These are phyloP conservation scores for Cercospora canescens DNA, from an alignment of 2,329 filamentous ascomycete genomes.

Conservation along the genomic window DNA sequence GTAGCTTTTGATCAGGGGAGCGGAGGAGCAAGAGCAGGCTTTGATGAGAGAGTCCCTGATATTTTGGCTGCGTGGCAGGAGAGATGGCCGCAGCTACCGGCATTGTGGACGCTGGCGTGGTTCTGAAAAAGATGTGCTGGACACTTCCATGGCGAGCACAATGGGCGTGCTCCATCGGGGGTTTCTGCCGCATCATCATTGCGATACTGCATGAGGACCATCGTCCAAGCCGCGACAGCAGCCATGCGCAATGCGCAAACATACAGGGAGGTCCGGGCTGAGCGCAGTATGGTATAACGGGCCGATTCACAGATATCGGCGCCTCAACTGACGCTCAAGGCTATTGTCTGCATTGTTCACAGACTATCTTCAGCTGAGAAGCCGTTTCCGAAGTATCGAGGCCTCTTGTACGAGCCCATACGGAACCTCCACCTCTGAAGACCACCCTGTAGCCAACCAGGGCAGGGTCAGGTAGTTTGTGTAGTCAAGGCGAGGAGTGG, in stretches of 20 bases:
- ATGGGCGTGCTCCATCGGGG: neutral
- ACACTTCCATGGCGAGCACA: neutral
- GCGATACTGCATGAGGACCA: neutral
- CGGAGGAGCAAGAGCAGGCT: conserved; percentile 68
- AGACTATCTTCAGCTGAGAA: too few species aligned
- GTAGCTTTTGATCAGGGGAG: conserved; percentile 72
- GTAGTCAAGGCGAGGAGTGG: too few species aligned
- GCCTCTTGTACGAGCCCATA: neutral
- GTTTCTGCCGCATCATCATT: neutral
- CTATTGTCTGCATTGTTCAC: neutral
- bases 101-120: conserved; percentile 94
- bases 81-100: conserved; percentile 85
- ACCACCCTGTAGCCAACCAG: too few species aligned
- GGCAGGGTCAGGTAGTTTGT: too few species aligned
- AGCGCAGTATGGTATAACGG: neutral
- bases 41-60: conserved; percentile 91
- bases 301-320: neutral
- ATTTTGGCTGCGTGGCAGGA: conserved; percentile 93
- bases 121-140: conserved; percentile 55
- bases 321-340: neutral
- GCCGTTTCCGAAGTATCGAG: neutral
- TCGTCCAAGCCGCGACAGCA: neutral
- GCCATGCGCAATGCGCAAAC: neutral
- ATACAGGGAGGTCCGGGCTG: neutral
- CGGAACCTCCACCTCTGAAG: too few species aligned